Base-by-base conservation (phyloP, 1,139 yeast genomes). In the Candida neerlandica region DNA sequence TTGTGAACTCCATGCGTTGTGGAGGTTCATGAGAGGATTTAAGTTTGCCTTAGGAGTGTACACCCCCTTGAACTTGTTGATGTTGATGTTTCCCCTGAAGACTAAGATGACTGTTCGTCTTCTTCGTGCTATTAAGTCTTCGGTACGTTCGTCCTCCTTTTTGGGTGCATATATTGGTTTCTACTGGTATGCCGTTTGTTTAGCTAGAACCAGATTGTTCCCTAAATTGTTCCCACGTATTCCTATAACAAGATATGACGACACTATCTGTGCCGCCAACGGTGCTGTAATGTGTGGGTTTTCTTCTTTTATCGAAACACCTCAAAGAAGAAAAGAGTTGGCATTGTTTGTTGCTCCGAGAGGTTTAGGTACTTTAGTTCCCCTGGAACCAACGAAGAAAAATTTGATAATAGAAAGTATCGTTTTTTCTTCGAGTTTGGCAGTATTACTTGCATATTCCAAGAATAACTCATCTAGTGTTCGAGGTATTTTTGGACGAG, bases 291-390 rank as follows among this genome's bases (percentile, higher is more conserved):
- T 61, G 33, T 69, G 73, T 53, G 76, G 76, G 12, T 65, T 69
- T 49, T 66, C 74, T 43, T 60, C 71, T 23, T 67, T 70, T 47
- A 58, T 71, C 15, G 76, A 71, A 45, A 58, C 65, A 1, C 61
- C 69, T 7, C 69, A 61, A 48, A 59, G 76, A 40, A 63, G 76
- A 43, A 70, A 70, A 54, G 76, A 71, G 54, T 69, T 71, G 65
- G 75, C 75, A 0, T 60, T 71, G 43, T 71, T 71, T 52, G 75
- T 70, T 23, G 72, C 74, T 4, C 76, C 76, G 2, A 53, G 73
- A 44, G 76, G 71, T 5, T 57, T 70, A 50, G 75, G 75, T 6
- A 70, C 75, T 11, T 51, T 71, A 35, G 62, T 70, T 7, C 65
- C 71, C 5, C 46, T 66, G 9, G 68, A 65, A 19, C 60, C 68